phyloP scores from a whole-genome alignment of 352 stramenopile genomes.

The Phytophthora vignae region DNA sequence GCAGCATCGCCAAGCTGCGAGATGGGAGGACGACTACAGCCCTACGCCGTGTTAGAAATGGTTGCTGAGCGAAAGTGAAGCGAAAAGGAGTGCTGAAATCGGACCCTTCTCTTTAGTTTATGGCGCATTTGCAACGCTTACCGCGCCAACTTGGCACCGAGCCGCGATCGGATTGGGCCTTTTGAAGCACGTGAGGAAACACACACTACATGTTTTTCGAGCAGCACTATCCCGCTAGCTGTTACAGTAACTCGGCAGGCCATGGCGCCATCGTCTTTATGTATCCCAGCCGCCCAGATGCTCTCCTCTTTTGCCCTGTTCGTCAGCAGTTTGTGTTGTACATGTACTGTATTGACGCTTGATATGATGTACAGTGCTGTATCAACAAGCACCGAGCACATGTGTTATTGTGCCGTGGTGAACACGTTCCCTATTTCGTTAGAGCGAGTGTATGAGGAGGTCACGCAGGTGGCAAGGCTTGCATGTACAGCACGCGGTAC shows the following conservation, averaged over 20 bases:
- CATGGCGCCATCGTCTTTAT: not conserved
- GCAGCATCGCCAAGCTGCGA: not conserved
- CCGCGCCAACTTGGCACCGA: not conserved
- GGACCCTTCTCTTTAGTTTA: slow-evolving; percentile 6
- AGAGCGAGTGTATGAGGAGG: no score
- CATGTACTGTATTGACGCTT: not conserved
- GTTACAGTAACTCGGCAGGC: not conserved
- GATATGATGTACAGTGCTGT: not conserved
- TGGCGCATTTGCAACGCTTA: slow-evolving; percentile 23
- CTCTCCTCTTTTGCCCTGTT: slow-evolving; percentile 4
- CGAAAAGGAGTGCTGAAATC: not conserved
- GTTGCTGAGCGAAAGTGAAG: slow-evolving; percentile 9
- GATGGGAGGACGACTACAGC: not conserved
- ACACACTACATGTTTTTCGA: slow-evolving; percentile 19
- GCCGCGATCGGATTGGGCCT: not conserved
- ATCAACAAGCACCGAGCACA: no score
- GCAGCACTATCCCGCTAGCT: not conserved
- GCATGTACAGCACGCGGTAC: no score
- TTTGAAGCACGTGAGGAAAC: slow-evolving; percentile 8
- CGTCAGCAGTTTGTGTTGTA: slow-evolving; percentile 1
- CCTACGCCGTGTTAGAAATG: not conserved
- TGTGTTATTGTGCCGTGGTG: no score
- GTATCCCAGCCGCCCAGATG: not conserved
- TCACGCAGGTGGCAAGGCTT: no score
- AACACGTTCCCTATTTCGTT: no score